Evolutionary conservation across 257 asterid genomes (phyloP).

Genomic region (Jasminum sambac): DNA sequence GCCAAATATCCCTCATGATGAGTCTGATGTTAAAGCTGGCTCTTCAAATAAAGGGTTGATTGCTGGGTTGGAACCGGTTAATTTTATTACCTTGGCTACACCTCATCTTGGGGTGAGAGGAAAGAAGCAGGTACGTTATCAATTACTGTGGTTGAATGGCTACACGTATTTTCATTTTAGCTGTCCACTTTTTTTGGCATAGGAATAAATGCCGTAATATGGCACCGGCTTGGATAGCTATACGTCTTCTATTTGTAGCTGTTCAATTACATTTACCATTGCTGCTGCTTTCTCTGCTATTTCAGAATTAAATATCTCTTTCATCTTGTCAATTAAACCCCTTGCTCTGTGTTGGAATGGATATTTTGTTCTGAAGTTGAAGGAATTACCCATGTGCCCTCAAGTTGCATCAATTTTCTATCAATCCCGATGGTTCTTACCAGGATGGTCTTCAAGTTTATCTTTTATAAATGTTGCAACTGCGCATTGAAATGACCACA

Average conservation of each 20-base stretch:
- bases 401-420: neutral
- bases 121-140: slow-evolving; percentile 70
- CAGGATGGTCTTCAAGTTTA: neutral
- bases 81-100: slow-evolving; percentile 91
- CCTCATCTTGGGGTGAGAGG: slow-evolving; percentile 99
- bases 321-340: neutral
- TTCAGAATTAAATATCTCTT: neutral
- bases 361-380: slow-evolving; percentile 1
- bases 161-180: slow-evolving; percentile 4
- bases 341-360: neutral
- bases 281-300: neutral
- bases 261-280: neutral
- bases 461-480: too few relatives aligned
- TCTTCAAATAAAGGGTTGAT: slow-evolving; percentile 48
- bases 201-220: slow-evolving; percentile 3
- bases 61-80: slow-evolving; percentile 88
- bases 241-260: neutral
- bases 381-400: neutral
- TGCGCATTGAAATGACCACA: neutral
- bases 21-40: slow-evolving; percentile 28
- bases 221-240: neutral
- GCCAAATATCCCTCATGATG: slow-evolving; percentile 34
- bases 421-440: neutral
- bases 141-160: slow-evolving; percentile 2
- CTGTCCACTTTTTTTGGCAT: neutral